phyloP scores from a whole-genome alignment of 192 early-diverging fungal species.

The Funneliformis mosseae region DNA sequence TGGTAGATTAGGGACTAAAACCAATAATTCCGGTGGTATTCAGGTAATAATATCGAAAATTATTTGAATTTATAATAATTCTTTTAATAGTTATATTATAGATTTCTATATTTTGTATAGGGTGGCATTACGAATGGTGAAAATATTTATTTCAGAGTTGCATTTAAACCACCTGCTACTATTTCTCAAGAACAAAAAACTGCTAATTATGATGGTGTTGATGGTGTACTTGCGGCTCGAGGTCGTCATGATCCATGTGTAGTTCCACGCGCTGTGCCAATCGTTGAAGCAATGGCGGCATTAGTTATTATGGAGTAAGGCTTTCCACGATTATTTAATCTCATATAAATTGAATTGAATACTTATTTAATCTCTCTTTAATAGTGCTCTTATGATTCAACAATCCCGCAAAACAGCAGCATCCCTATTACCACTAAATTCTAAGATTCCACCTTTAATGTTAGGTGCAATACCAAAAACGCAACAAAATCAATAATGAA shows the following conservation, averaged over 20 bases:
- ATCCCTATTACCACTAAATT: slow-evolving; percentile 51
- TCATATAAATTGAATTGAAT: background rate
- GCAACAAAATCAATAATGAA: background rate
- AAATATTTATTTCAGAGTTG: slow-evolving; percentile 95
- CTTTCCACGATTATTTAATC: background rate
- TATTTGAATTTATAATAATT: background rate
- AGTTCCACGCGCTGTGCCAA: slow-evolving; percentile 93
- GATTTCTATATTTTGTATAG: slow-evolving; percentile 27
- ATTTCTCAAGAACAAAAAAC: slow-evolving; percentile 91
- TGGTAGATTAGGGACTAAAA: slow-evolving; percentile 77
- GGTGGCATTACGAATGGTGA: slow-evolving; percentile 98
- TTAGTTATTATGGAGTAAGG: slow-evolving; percentile 89
- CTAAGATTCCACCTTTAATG: slow-evolving; percentile 39
- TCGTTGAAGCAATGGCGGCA: slow-evolving; percentile 97
- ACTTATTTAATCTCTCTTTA: slow-evolving; percentile 15
- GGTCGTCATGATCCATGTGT: slow-evolving; percentile 98
- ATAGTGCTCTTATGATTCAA: slow-evolving; percentile 59
- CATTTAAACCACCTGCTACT: slow-evolving; percentile 96
- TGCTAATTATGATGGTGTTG: slow-evolving; percentile 79
- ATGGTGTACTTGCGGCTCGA: slow-evolving; percentile 83
- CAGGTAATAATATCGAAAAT: slow-evolving; percentile 49
- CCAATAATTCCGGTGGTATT: slow-evolving; percentile 96
- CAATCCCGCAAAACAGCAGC: slow-evolving; percentile 59
- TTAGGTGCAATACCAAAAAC: background rate
- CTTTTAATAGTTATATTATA: background rate